Percentiles rank a stretch among this genome's conserved stretches.
phyloP scores from a whole-genome alignment of 192 early-diverging fungal species.

The Podila horticola region DNA sequence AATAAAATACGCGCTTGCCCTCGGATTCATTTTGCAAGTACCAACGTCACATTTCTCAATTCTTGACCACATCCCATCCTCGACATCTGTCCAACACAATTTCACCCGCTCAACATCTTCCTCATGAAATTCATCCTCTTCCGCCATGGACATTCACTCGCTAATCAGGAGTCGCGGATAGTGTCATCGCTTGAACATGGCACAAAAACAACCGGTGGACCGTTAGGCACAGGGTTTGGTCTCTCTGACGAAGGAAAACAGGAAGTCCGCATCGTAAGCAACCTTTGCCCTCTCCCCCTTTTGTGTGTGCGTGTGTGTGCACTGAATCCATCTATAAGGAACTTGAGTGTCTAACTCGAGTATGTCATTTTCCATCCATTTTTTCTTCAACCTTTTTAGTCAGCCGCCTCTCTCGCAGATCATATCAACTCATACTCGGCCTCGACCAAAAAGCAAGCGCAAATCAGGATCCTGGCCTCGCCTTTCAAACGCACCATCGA shows the following conservation, averaged over 20 bases:
- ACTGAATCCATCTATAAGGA: background rate
- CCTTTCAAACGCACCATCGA: slow-evolving; percentile 63
- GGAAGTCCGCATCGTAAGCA: slow-evolving; percentile 57
- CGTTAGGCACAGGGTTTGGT: slow-evolving; percentile 59
- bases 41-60: background rate
- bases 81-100: too few species aligned
- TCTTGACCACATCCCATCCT: background rate
- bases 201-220: slow-evolving; percentile 56
- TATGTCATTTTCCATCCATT: background rate
- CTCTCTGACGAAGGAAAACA: slow-evolving; percentile 58
- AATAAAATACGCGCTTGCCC: too few species aligned
- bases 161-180: slow-evolving; percentile 63
- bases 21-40: background rate
- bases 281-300: too few species aligned
- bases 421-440: slow-evolving; percentile 27
- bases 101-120: background rate
- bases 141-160: slow-evolving; percentile 68
- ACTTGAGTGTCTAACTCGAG: background rate
- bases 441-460: background rate
- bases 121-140: slow-evolving; percentile 51
- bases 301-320: background rate
- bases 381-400: slow-evolving; percentile 6
- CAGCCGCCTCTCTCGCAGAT: slow-evolving; percentile 32
- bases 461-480: slow-evolving; percentile 57
- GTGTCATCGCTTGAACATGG: slow-evolving; percentile 66